These are phyloP conservation scores for Erysimum cheiri DNA, from an alignment of 441 rosid genomes.

Conservation along the genomic window DNA sequence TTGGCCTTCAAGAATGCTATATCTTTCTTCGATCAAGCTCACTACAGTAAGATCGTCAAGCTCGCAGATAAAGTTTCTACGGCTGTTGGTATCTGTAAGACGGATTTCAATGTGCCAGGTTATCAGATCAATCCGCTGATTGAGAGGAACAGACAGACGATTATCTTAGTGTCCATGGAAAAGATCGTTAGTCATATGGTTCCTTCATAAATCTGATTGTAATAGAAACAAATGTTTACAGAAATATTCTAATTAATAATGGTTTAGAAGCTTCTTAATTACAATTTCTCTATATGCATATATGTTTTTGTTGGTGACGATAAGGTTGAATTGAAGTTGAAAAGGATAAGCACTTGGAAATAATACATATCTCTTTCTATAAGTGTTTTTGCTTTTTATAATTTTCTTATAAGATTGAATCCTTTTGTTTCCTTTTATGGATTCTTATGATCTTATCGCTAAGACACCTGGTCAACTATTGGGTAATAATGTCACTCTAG, in stretches of 20 bases:
- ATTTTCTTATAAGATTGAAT: neutral
- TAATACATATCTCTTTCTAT: neutral
- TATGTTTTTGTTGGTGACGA: conserved; percentile 1
- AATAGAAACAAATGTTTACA: conserved; percentile 3
- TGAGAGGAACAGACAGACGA: conserved; percentile 19
- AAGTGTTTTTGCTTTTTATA: neutral
- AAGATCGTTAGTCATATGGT: conserved; percentile 4
- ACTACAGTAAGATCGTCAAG: conserved; percentile 12
- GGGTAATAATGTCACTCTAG: neutral
- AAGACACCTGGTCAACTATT: neutral
- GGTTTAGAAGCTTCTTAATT: neutral
- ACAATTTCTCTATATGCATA: neutral
- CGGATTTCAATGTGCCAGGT: conserved; percentile 23
- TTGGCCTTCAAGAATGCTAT: conserved; percentile 12
- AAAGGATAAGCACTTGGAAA: neutral
- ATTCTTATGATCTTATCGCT: neutral
- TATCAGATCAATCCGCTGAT: conserved; percentile 29
- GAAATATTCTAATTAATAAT: conserved; percentile 6
- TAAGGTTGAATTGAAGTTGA: conserved; percentile 11
- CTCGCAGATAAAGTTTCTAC: neutral
- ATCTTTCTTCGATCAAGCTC: conserved; percentile 8
- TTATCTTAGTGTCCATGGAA: conserved; percentile 22
- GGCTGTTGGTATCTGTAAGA: conserved; percentile 34
- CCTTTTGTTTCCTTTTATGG: neutral
- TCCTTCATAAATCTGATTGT: conserved; percentile 9